phyloP scores from a whole-genome alignment of 2,329 filamentous ascomycete genomes.

The Eutypa lata region DNA sequence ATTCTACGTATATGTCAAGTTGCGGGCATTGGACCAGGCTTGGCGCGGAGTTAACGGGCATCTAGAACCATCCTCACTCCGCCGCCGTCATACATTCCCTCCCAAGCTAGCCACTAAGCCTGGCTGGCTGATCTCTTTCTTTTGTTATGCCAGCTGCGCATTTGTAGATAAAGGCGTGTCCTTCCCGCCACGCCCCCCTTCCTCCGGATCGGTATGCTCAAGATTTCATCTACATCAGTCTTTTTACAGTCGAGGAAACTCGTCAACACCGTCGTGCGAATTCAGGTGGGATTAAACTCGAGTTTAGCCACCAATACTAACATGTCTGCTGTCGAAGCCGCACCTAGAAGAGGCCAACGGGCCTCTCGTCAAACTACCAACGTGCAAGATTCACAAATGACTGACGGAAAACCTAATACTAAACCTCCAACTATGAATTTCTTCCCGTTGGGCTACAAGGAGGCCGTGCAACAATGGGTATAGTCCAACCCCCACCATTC shows the following conservation, averaged over 20 bases:
- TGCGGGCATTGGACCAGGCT: not conserved
- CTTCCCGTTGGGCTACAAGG: slow-evolving; percentile 89
- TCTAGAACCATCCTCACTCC: not conserved
- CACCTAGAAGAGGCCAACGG: slow-evolving; percentile 34
- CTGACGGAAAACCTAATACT: slow-evolving; percentile 20
- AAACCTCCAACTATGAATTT: slow-evolving; percentile 39
- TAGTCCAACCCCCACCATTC: slow-evolving; percentile 27
- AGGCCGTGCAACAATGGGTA: slow-evolving; percentile 89
- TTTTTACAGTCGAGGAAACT: slow-evolving; percentile 41
- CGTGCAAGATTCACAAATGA: slow-evolving; percentile 28
- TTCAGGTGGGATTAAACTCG: slow-evolving; percentile 17
- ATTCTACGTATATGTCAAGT: no score
- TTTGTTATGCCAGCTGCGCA: not conserved
- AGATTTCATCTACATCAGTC: slow-evolving; percentile 36
- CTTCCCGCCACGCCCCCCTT: slow-evolving; percentile 25
- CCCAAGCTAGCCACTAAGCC: not conserved
- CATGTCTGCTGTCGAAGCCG: slow-evolving; percentile 28
- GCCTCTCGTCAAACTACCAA: slow-evolving; percentile 32
- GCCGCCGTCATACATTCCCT: slow-evolving; percentile 1
- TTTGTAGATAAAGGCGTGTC: slow-evolving; percentile 20
- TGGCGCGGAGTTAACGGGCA: not conserved
- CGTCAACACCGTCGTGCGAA: slow-evolving; percentile 27
- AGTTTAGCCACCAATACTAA: slow-evolving; percentile 10
- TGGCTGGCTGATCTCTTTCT: not conserved
- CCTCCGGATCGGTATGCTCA: slow-evolving; percentile 41